Percentiles rank a stretch among this genome's conserved stretches.
Evolutionary conservation across 176 grass and related monocot species (phyloP).

Genomic region (Aegilops longissima): DNA sequence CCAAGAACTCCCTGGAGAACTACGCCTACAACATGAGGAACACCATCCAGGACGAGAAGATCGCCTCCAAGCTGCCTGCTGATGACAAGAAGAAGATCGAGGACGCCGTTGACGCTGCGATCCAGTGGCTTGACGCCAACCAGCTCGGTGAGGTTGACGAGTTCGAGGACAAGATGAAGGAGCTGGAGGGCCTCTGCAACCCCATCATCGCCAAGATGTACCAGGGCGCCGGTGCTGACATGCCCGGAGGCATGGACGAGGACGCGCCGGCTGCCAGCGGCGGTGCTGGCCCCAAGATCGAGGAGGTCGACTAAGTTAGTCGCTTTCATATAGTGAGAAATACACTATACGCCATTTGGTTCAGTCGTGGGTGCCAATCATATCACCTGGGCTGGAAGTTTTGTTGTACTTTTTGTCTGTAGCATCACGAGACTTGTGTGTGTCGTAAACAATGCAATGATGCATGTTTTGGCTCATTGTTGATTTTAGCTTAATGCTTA

Average conservation of each 20-base stretch:
- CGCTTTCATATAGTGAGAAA: neutral
- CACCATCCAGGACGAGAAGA: constrained; percentile 62
- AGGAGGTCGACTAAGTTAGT: constrained; percentile 55
- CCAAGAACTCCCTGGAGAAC: constrained; percentile 54
- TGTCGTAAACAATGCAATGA: neutral
- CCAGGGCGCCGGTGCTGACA: constrained; percentile 44
- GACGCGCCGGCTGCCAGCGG: constrained; percentile 38
- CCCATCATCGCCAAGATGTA: constrained; percentile 67
- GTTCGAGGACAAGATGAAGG: constrained; percentile 59
- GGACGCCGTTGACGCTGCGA: constrained; percentile 30
- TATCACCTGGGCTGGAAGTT: constrained; percentile 30
- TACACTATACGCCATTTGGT: constrained; percentile 12
- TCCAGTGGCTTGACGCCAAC: constrained; percentile 54
- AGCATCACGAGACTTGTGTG: neutral
- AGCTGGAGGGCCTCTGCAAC: constrained; percentile 53
- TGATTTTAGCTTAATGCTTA: neutral
- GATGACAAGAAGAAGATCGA: constrained; percentile 51
- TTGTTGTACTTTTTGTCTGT: neutral
- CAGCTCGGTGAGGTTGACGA: constrained; percentile 41
- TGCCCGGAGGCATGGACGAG: constrained; percentile 44
- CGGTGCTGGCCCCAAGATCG: constrained; percentile 56
- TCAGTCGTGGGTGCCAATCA: constrained; percentile 36
- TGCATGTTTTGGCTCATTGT: constrained; percentile 22
- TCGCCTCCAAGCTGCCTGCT: constrained; percentile 31
- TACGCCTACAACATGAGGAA: constrained; percentile 65